These are phyloP conservation scores for Stropharia rugosoannulata DNA, from an alignment of 768 basidiomycete species.

Conservation along the genomic window DNA sequence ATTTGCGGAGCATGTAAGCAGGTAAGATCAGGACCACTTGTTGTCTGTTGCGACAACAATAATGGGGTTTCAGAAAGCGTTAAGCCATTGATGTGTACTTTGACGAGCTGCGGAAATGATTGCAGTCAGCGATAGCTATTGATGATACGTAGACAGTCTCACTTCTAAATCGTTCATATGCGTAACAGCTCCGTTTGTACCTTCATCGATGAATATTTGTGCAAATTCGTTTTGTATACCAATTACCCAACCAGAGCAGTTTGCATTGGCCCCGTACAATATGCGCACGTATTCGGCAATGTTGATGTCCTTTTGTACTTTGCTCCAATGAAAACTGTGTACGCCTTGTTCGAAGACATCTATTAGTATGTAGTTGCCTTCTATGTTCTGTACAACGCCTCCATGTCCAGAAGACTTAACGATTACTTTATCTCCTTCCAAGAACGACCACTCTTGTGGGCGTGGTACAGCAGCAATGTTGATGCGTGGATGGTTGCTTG, in stretches of 20 bases:
- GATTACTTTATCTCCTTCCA: background rate
- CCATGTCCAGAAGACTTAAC: background rate
- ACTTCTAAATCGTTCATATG: too few relatives aligned
- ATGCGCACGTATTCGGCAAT: background rate
- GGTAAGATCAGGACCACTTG: background rate
- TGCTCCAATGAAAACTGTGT: background rate
- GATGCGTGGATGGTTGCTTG: background rate
- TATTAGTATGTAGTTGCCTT: background rate
- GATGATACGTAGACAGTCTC: too few relatives aligned
- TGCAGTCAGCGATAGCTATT: too few relatives aligned
- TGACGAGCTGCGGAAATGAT: too few relatives aligned
- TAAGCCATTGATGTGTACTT: too few relatives aligned
- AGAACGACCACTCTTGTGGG: background rate
- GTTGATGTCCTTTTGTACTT: background rate
- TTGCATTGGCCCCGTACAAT: background rate
- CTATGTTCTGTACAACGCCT: background rate
- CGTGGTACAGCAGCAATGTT: background rate
- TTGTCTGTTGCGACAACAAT: too few relatives aligned
- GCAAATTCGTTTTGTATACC: background rate
- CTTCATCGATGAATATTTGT: background rate
- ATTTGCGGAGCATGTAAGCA: background rate
- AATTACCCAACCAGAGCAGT: background rate
- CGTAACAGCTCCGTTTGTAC: background rate
- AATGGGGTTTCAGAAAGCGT: too few relatives aligned
- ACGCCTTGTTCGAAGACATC: background rate